Evolutionary conservation across 768 basidiomycete species (phyloP).

Genomic region (Collybiopsis luxurians): DNA sequence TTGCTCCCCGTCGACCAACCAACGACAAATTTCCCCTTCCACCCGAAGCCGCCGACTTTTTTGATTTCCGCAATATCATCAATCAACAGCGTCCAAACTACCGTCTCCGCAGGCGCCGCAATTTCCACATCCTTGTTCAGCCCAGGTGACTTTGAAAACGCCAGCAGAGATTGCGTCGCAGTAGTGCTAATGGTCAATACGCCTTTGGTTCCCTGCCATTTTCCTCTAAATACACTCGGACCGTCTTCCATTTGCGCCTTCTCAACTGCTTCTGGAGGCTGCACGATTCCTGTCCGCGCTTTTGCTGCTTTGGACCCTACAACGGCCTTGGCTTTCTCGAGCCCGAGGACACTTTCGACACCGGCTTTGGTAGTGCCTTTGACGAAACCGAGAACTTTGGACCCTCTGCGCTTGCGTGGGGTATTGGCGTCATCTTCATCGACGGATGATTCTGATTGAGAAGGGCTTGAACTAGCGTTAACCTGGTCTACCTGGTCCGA

Average conservation of each 20-base stretch:
- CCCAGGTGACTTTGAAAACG: neutral
- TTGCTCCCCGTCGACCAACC: conserved; percentile 28
- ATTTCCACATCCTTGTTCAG: neutral
- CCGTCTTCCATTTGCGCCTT: neutral
- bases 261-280: neutral
- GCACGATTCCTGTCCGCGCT: neutral
- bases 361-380: conserved; percentile 3
- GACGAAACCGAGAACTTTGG: neutral
- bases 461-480: neutral
- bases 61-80: conserved; percentile 27
- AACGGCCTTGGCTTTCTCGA: neutral
- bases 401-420: neutral
- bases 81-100: conserved; percentile 25
- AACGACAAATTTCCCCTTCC: conserved; percentile 35
- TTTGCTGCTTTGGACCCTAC: neutral
- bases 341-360: neutral
- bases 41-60: conserved; percentile 34
- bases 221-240: neutral
- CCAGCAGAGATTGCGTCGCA: neutral
- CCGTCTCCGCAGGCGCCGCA: neutral
- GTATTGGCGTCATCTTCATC: neutral
- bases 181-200: neutral
- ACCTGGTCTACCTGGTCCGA: neutral
- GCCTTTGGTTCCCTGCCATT: neutral
- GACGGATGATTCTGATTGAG: neutral